Evolutionary conservation across 2,329 filamentous ascomycete species (phyloP), one percentile per base, ranked within the genome.

Genomic region (Ophiosphaerella herpotricha): DNA sequence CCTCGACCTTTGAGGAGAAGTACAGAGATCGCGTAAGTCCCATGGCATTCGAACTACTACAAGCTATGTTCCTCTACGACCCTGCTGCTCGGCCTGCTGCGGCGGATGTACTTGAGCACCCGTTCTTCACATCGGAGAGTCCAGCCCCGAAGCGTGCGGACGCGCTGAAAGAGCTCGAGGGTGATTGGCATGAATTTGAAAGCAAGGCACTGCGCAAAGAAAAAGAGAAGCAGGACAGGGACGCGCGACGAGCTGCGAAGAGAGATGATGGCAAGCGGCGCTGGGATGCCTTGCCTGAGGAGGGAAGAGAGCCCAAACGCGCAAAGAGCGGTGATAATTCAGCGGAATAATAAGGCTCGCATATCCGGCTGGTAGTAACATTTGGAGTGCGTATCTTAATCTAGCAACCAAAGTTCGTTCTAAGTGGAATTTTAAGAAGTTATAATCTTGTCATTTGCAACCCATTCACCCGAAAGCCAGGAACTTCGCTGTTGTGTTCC

Each of bases 141-240:
- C 93, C 94, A 14, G 74, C 79, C 47, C 80, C 92, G 18, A 83
- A 83, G 65, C 90, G 95, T 67, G 90, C 91, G 35, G 79, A 87
- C 57, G 92, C 96, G 85, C 82, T 99, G 42, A 85, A 87, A 52
- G 79, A 86, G 41, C 82, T 99, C 26, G 85, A 94, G 63, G 94
- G 94, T 18, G 94, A 99, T 64, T 99, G 94, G 94, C 94, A 99
- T 70, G 94, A 99, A 71, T 96, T 97, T 66, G 94, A 99, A 76
- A 96, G 91, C 48, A 99, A 99, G 76, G 92, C 91, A 13, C 80
- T 96, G 23, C 83, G 94, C 29, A 94, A 94, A 61, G 92, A 97
- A 72, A 93, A 91, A 62, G 90, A 94, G 71, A 84, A 84, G 46
- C 75, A 77, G 48, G 84, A 87, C 52, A 80, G 81, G 55, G 83